Evolutionary conservation across 257 asterid species (phyloP), one percentile per base, ranked within the genome.

Genomic region (Cordia subcordata): DNA sequence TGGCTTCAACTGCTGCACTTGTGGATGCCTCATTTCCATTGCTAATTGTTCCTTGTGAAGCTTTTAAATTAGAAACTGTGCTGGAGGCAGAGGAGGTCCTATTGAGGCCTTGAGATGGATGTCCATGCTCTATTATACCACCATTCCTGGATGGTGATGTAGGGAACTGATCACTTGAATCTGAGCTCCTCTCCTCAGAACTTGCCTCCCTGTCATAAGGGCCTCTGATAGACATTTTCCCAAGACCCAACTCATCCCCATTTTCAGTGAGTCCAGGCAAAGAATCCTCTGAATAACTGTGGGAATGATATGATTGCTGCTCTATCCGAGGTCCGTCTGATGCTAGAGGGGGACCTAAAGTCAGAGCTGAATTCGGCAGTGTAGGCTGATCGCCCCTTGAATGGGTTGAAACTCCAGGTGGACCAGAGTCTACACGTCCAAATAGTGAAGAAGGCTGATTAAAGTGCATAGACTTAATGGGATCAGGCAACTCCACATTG

Each of bases 401-500:
- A 65, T 55, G 72, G 54, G 61, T 27, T 33, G 55, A 46, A 66
- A 61, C 68, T 66, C 83, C 56, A 61, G 72, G 69, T 21, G 72
- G 77, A 65, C 73, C 82, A 10, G 90, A 68, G 35, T 77, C 86
- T 10, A 77, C 83, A 67, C 70, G 77, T 63, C 81, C 78, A 58
- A 70, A 79, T 58, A 82, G 80, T 46, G 82, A 78, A 49, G 95
- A 73, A 33, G 95, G 83, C 66, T 80, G 81, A 77, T 74, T 84
- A 65, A 75, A 64, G 77, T 65, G 40, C 71, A 74, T 55, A 55
- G 79, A 72, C 67, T 75, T 88, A 46, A 71, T 42, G 0, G 95
- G 89, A 72, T 84, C 91, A 12, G 91, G 91, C 68, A 89, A 74
- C 80, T 84, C 84, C 62, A 86, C 82, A 39, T 86, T 79, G 72